A percentile compares a stretch with the other conserved stretches of the same genome.
These are phyloP conservation scores for Hericium rajendrae DNA, from an alignment of 768 basidiomycete genomes.

Conservation along the genomic window DNA sequence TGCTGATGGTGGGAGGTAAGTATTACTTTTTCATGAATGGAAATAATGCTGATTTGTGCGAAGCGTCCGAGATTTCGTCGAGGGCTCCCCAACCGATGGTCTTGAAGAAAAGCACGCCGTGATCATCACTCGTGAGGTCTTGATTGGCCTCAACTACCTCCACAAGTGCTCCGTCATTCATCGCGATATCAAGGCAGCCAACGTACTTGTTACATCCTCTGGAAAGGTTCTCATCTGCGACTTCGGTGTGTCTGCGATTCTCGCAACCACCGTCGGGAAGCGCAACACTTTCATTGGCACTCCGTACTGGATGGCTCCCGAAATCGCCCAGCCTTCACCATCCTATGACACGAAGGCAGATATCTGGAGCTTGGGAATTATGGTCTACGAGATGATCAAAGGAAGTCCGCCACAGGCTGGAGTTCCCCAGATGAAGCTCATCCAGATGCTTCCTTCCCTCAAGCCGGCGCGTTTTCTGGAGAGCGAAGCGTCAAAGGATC, in stretches of 20 bases:
- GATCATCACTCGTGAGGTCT: constrained; percentile 82
- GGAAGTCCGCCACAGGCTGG: constrained; percentile 93
- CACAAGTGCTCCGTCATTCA: constrained; percentile 95
- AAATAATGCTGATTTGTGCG: neutral
- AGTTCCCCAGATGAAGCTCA: constrained; percentile 68
- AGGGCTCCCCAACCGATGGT: constrained; percentile 62
- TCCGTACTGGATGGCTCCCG: constrained; percentile 99
- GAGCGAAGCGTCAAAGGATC: constrained; percentile 69
- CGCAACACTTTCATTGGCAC: constrained; percentile 95
- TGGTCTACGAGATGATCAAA: constrained; percentile 92
- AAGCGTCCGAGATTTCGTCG: constrained; percentile 83
- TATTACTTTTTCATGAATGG: neutral
- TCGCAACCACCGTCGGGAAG: constrained; percentile 78
- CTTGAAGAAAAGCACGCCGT: constrained; percentile 87
- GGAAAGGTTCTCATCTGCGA: constrained; percentile 95
- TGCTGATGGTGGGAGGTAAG: constrained; percentile 79
- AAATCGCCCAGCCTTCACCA: constrained; percentile 77
- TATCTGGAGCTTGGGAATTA: constrained; percentile 96
- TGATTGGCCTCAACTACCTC: constrained; percentile 79
- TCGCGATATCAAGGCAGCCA: constrained; percentile 96
- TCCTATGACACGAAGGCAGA: constrained; percentile 96
- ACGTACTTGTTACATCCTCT: constrained; percentile 80
- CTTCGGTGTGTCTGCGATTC: constrained; percentile 94
- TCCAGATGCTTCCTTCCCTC: constrained; percentile 80
- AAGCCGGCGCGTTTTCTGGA: constrained; percentile 77